Evolutionary conservation across 352 stramenopile species (phyloP).

Genomic region (Globisporangium okanoganense): DNA sequence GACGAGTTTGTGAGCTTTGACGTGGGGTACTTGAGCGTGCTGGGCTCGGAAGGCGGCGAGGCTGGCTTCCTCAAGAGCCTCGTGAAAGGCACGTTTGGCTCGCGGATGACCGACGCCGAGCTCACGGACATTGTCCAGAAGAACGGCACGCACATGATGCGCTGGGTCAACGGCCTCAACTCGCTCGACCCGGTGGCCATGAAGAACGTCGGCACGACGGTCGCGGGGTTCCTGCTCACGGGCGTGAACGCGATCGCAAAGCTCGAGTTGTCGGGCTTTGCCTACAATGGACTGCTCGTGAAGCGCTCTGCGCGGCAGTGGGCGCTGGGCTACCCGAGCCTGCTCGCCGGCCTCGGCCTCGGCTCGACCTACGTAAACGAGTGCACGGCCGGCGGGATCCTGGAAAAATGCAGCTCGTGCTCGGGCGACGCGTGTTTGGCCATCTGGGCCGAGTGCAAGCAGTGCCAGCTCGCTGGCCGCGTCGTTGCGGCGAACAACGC

Average conservation of each 20-base stretch:
- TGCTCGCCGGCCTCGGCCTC: conserved; percentile 44
- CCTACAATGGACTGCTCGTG: conserved; percentile 55
- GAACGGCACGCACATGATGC: conserved; percentile 18
- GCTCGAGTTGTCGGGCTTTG: conserved; percentile 37
- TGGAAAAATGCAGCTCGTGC: conserved; percentile 26
- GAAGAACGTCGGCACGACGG: conserved; percentile 30
- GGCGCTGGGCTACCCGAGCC: conserved; percentile 47
- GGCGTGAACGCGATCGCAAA: conserved; percentile 30
- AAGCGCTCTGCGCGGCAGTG: conserved; percentile 44
- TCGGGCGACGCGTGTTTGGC: conserved; percentile 21
- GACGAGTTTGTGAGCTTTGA: conserved; percentile 24
- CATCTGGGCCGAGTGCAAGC: conserved; percentile 33
- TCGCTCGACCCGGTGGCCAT: conserved; percentile 46
- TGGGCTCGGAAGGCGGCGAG: conserved; percentile 12
- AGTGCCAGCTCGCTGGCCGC: conserved; percentile 19
- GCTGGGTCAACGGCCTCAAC: conserved; percentile 53
- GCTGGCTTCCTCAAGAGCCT: conserved; percentile 9
- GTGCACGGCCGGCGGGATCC: conserved; percentile 14
- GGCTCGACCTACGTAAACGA: conserved; percentile 31
- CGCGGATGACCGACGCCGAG: background rate
- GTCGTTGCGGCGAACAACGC: conserved; percentile 28
- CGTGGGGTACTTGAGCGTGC: conserved; percentile 17
- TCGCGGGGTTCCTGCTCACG: conserved; percentile 33
- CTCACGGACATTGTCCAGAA: conserved; percentile 1
- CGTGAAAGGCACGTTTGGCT: conserved; percentile 11